Conservation (phyloP, 495 filamentous ascomycete genomes). For the Neurospora pannonica region DNA sequence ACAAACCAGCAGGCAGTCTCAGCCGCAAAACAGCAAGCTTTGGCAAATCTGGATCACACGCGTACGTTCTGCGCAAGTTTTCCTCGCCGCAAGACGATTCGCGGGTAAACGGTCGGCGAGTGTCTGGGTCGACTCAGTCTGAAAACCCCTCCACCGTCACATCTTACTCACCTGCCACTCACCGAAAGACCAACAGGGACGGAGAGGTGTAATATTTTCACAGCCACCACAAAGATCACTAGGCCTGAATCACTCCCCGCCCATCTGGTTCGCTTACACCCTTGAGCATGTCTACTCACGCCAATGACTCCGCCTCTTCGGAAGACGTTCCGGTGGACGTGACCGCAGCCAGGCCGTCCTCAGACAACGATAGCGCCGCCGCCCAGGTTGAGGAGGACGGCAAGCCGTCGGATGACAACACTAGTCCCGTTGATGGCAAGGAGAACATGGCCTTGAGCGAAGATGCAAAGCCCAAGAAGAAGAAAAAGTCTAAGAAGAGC, state of each 20-base stretch:
- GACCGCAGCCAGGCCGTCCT: not conserved
- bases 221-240: slow-evolving; percentile 2
- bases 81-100: not conserved
- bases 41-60: not conserved
- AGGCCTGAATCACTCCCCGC: not conserved
- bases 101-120: not conserved
- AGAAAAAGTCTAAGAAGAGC: slow-evolving; percentile 23
- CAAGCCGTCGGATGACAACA: not conserved
- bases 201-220: not conserved
- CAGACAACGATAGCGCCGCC: not conserved
- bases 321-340: not conserved
- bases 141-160: not conserved
- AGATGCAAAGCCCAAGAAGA: slow-evolving; percentile 8
- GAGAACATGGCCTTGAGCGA: not conserved
- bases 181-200: not conserved
- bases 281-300: slow-evolving; percentile 4
- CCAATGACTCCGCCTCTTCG: not conserved
- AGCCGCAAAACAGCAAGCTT: not conserved
- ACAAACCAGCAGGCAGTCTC: not conserved
- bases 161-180: not conserved
- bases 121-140: not conserved
- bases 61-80: not conserved
- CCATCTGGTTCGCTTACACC: not conserved
- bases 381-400: not conserved
- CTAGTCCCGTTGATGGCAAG: not conserved